Conservation (phyloP, 176 grass and related monocot genomes). For the Triticum dicoccoides region DNA sequence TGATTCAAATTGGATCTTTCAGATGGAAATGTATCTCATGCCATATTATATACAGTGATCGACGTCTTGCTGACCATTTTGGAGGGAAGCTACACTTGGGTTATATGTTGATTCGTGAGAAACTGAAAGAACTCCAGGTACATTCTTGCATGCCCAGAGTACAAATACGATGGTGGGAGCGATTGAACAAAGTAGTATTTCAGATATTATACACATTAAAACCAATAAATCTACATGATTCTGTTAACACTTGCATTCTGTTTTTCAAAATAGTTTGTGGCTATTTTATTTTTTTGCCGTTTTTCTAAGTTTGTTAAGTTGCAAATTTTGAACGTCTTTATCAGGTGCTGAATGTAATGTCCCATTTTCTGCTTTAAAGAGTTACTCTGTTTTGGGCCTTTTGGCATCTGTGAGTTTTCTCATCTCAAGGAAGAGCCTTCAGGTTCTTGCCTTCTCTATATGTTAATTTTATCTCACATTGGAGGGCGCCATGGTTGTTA, state of each 20-base stretch:
- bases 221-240: not conserved
- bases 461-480: conserved; percentile 63
- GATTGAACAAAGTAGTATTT: conserved; percentile 8
- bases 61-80: conserved; percentile 99
- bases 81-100: conserved; percentile 98
- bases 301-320: conserved; percentile 47
- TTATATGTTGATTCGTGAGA: conserved; percentile 94
- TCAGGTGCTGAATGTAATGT: conserved; percentile 68
- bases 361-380: conserved; percentile 67
- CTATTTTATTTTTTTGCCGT: not conserved
- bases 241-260: conserved; percentile 3
- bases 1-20: not conserved
- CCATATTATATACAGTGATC: conserved; percentile 57
- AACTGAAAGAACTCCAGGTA: conserved; percentile 86
- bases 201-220: conserved; percentile 2
- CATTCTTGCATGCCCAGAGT: conserved; percentile 9
- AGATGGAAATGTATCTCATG: conserved; percentile 2
- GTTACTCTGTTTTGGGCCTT: conserved; percentile 65
- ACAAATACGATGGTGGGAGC: conserved; percentile 13
- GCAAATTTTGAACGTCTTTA: conserved; percentile 47
- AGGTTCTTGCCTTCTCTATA: conserved; percentile 52
- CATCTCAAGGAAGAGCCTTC: conserved; percentile 51
- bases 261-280: conserved; percentile 20
- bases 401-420: conserved; percentile 64
- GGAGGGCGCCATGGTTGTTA: conserved; percentile 40